Percentiles rank a stretch among this genome's conserved stretches.
Conservation (phyloP, 106 monocot genomes). For the Posidonia australis region DNA sequence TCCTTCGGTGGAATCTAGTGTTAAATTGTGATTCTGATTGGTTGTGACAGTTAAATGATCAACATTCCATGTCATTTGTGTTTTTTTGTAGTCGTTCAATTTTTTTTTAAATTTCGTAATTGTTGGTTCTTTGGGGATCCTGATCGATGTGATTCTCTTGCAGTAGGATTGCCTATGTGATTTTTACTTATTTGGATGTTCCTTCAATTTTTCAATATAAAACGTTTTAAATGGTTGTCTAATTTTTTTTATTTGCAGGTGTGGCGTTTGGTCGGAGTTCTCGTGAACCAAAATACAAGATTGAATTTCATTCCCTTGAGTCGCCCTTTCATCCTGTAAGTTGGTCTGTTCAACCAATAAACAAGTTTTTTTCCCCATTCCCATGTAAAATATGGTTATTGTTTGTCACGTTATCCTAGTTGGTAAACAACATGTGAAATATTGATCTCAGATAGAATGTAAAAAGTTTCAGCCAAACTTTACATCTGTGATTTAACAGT, state of each 20-base stretch:
- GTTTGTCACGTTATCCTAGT: background rate
- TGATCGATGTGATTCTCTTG: too few species aligned
- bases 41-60: too few species aligned
- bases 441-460: too few species aligned
- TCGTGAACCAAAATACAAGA: constrained; percentile 58
- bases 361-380: background rate
- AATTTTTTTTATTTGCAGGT: constrained; percentile 16
- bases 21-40: too few species aligned
- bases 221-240: background rate
- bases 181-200: background rate
- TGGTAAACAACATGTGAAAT: background rate
- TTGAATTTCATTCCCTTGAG: constrained; percentile 37
- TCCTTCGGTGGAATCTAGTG: too few species aligned
- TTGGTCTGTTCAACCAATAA: background rate
- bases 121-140: too few species aligned
- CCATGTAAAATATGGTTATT: background rate
- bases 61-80: too few species aligned
- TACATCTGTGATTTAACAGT: background rate
- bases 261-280: constrained; percentile 46
- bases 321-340: constrained; percentile 52
- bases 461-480: background rate
- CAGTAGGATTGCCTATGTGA: background rate
- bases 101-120: too few species aligned
- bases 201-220: background rate
- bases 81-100: too few species aligned